phyloP scores from a whole-genome alignment of 1,139 yeast genomes.

The Scheffersomyces titani region DNA sequence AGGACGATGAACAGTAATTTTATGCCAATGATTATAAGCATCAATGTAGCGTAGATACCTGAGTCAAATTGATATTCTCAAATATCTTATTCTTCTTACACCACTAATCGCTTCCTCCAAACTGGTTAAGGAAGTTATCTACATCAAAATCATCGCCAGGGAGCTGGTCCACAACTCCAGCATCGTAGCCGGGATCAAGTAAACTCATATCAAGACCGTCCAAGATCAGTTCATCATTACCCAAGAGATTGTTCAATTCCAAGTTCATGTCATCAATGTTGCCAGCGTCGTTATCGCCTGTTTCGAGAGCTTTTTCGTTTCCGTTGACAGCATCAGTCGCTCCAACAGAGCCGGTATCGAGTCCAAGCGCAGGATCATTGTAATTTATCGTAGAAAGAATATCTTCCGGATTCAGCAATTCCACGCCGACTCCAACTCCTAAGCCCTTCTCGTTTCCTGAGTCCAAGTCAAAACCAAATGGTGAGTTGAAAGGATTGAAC shows the following conservation, averaged over 20 bases:
- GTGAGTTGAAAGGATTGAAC: slow-evolving; percentile 22
- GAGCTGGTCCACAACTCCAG: slow-evolving; percentile 16
- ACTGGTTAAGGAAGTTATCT: slow-evolving; percentile 48
- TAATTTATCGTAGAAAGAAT: slow-evolving; percentile 39
- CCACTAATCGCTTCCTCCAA: slow-evolving; percentile 33
- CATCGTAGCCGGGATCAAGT: slow-evolving; percentile 37
- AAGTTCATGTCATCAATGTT: slow-evolving; percentile 24
- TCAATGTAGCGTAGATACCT: no score
- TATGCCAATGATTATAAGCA: no score
- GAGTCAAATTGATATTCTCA: background rate
- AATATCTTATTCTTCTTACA: background rate
- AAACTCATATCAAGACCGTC: slow-evolving; percentile 48
- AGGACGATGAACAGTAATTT: background rate
- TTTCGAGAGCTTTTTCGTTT: slow-evolving; percentile 5
- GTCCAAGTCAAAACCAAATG: slow-evolving; percentile 26
- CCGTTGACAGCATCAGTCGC: slow-evolving; percentile 6
- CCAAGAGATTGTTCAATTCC: slow-evolving; percentile 44
- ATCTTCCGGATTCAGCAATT: slow-evolving; percentile 41
- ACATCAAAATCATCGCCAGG: slow-evolving; percentile 45
- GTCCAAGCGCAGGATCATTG: slow-evolving; percentile 7
- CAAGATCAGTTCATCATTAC: slow-evolving; percentile 44
- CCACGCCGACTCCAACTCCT: slow-evolving; percentile 15
- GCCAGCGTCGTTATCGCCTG: slow-evolving; percentile 8
- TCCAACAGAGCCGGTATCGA: background rate
- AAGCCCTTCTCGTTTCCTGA: slow-evolving; percentile 9